Evolutionary conservation across 257 asterid species (phyloP), one percentile per base, ranked within the genome.

Genomic region (Perilla frutescens): DNA sequence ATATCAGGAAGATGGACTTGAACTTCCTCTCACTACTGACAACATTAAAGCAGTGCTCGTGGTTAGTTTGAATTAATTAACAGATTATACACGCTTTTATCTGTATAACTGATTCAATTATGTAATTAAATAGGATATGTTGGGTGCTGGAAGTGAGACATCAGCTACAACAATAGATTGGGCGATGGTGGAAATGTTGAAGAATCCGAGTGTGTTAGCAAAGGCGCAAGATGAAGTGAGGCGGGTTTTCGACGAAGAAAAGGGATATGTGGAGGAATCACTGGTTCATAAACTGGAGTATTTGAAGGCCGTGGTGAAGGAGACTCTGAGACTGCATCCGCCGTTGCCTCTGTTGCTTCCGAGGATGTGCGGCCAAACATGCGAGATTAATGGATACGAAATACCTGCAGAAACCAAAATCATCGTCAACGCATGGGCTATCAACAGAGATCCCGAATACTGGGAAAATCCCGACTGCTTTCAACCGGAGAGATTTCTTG

Each of bases 161-260:
- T 78, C 86, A 1, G 62, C 74, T 0, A 78, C 74, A 3, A 31
- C 69, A 0, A 5, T 61, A 20, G 81, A 78, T 2, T 82, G 83
- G 83, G 78, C 79, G 1, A 80, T 79, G 77, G 37, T 74, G 0
- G 80, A 75, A 34, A 8, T 75, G 56, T 45, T 79, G 5, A 74
- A 45, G 15, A 75, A 79, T 13, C 77, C 80, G 2, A 6, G 65
- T 0, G 15, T 79, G 8, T 56, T 81, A 13, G 15, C 44, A 7
- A 77, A 64, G 74, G 85, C 74, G 4, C 77, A 75, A 15, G 53
- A 39, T 1, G 80, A 80, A 45, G 79, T 76, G 34, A 53, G 84
- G 13, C 51, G 4, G 8, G 59, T 48, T 31, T 76, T 76, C 7
- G 68, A 75, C n/a, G n/a, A n/a, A n/a, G 41, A 32, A n/a, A 40